Conservation (phyloP, 2,329 filamentous ascomycete genomes). For the Alternaria brassicae region DNA sequence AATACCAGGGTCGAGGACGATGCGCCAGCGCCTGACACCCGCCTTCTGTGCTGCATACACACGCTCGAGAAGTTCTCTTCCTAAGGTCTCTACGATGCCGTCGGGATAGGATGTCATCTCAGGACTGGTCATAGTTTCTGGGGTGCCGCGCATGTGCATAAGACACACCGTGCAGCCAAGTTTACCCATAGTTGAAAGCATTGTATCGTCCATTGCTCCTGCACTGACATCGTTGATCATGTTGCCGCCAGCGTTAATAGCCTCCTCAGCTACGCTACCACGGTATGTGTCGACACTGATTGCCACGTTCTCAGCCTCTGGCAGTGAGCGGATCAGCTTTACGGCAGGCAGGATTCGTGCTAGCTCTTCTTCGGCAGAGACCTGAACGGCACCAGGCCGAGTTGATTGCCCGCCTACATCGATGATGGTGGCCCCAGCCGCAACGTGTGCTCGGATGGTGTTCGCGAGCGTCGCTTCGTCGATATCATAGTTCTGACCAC, state of each 20-base stretch:
- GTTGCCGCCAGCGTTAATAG: slow-evolving; percentile 80
- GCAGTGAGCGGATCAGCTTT: slow-evolving; percentile 70
- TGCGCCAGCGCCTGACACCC: slow-evolving; percentile 89
- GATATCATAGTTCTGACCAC: slow-evolving; percentile 62
- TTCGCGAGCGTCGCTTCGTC: slow-evolving; percentile 60
- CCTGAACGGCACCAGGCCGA: slow-evolving; percentile 73
- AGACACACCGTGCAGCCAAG: slow-evolving; percentile 81
- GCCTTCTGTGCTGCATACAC: slow-evolving; percentile 78
- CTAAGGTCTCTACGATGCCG: slow-evolving; percentile 71
- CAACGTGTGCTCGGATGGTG: slow-evolving; percentile 69
- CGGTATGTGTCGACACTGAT: slow-evolving; percentile 95
- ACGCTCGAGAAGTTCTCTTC: slow-evolving; percentile 71
- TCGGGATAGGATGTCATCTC: slow-evolving; percentile 66
- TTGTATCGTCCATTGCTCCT: slow-evolving; percentile 76
- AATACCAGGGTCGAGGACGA: slow-evolving; percentile 91
- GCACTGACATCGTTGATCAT: slow-evolving; percentile 95
- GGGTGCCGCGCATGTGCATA: slow-evolving; percentile 94
- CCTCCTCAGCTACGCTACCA: slow-evolving; percentile 78
- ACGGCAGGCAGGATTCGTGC: slow-evolving; percentile 82
- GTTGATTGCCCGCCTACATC: slow-evolving; percentile 95
- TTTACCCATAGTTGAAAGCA: slow-evolving; percentile 80
- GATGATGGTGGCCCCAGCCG: slow-evolving; percentile 78
- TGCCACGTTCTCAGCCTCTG: slow-evolving; percentile 67
- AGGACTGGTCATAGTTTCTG: slow-evolving; percentile 75
- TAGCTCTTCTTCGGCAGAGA: slow-evolving; percentile 76